A percentile compares a stretch with the other conserved stretches of the same genome.
Conservation (phyloP, 108 stramenopile genomes). For the Schizochytrium sp. region DNA sequence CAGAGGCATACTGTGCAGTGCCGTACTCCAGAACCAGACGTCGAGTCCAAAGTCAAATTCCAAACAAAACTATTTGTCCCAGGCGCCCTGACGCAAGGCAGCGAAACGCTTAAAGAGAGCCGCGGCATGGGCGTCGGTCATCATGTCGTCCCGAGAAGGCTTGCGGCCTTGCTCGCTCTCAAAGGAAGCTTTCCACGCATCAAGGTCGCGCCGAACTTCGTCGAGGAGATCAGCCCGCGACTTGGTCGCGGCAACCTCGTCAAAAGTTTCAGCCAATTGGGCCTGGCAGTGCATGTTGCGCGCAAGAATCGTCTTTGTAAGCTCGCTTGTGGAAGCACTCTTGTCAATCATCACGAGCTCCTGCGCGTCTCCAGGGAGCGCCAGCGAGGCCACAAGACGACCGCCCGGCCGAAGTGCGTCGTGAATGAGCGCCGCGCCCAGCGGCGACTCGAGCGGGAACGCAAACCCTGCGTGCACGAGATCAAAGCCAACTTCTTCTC, state of each 20-base stretch:
- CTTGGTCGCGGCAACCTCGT: background rate
- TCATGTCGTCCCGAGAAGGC: background rate
- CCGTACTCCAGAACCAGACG: too few relatives aligned
- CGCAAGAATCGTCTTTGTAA: background rate
- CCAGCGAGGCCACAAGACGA: background rate
- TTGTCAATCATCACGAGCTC: constrained; percentile 9
- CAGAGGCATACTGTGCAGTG: too few relatives aligned
- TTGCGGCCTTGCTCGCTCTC: background rate
- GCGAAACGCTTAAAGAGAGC: background rate
- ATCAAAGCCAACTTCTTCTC: background rate
- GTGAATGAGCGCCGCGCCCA: background rate
- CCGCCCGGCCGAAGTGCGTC: background rate
- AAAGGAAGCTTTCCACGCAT: background rate
- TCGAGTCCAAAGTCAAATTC: too few relatives aligned
- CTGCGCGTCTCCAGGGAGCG: background rate
- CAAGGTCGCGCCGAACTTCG: background rate
- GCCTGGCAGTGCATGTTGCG: background rate
- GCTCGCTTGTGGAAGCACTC: background rate
- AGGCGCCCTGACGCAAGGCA: background rate
- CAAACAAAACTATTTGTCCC: background rate
- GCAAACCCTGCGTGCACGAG: background rate
- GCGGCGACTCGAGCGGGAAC: background rate
- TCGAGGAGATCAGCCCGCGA: background rate
- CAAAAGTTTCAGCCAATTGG: background rate
- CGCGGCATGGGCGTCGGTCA: background rate